Evolutionary conservation across 1,284 basidiomycete genomes (phyloP).

Genomic region (Paramarasmius palmivorus): DNA sequence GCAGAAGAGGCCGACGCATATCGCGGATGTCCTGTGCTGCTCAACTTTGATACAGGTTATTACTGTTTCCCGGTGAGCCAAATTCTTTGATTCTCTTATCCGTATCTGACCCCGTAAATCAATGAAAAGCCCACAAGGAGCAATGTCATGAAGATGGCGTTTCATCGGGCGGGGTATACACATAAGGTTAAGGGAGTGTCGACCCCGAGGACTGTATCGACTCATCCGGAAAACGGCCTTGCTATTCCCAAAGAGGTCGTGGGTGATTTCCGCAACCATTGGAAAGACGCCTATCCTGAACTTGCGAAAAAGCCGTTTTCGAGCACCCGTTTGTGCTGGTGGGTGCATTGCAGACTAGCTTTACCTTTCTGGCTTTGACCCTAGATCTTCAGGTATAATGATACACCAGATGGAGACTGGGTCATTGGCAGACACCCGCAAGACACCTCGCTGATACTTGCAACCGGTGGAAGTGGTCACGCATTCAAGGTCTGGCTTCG

Average conservation of each 20-base stretch:
- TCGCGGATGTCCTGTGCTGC: constrained; percentile 65
- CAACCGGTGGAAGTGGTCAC: constrained; percentile 81
- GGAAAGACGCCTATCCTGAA: constrained; percentile 69
- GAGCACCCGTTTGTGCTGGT: constrained; percentile 84
- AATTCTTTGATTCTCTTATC: too few species aligned
- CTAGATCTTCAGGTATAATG: constrained; percentile 62
- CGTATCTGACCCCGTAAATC: constrained; percentile 29
- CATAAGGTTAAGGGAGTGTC: constrained; percentile 50
- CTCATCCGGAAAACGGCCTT: constrained; percentile 57
- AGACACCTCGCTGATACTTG: constrained; percentile 62
- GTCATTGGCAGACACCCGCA: constrained; percentile 69
- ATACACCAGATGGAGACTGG: constrained; percentile 77
- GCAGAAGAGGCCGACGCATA: constrained; percentile 68
- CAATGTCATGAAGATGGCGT: constrained; percentile 73
- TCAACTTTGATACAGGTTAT: constrained; percentile 70
- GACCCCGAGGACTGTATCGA: constrained; percentile 62
- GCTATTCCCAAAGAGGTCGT: constrained; percentile 62
- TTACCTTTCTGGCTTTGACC: not conserved
- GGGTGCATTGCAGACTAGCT: constrained; percentile 22
- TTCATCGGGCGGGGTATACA: constrained; percentile 69
- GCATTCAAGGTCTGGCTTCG: constrained; percentile 68
- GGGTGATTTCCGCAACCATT: constrained; percentile 46
- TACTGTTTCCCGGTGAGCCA: constrained; percentile 80
- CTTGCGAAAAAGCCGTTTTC: constrained; percentile 68
- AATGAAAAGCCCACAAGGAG: constrained; percentile 75